Base-by-base conservation (phyloP, 768 basidiomycete genomes). In the Lentinula edodes region DNA sequence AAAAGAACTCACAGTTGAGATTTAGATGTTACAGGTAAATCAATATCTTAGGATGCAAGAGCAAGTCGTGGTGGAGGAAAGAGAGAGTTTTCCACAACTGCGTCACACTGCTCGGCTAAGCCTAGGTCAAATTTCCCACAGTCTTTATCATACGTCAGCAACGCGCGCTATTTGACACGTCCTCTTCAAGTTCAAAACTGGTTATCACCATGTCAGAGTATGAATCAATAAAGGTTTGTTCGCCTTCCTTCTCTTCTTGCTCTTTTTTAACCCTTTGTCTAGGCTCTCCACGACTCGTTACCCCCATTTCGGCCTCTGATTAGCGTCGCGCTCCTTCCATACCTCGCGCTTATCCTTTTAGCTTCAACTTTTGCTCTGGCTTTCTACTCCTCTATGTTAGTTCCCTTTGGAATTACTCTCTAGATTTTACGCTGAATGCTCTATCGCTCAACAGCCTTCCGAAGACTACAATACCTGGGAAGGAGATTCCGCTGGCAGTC, bases 341-440 rank as follows among this genome's bases (percentile, higher is more conserved):
- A 81, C 70, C 76, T 95, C 66, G 90, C 94, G 8, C 83, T 91
- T 67, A 59, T 88, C 64, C 83, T 91, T 63, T 82, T 96, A 48
- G 69, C 83, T 0, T 75, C 84, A 16, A 93, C 93, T 1, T 95
- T 97, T 70, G 83, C 70, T n/a, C 84, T 95, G 45, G 83, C 89
- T 0, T 96, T 96, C 79, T 93, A 95, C 77, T 93, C 92, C 74
- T 88, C 94, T 63, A 96, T 86, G 87, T 91, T 70, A 63, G 86
- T 80, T 5, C 63, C 57, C 48, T 48, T 56, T 58, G 38, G 4
- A 16, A 34, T 57, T 35, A 53, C 58, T 48, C n/a, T 42, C 12
- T 56, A 57, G 61, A 61, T 56, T 53, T 57, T 52, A 54, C 54
- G 34, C 23, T 58, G 38, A 60, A 23, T 53, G n/a, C 16, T 43